A percentile compares a stretch with the other conserved stretches of the same genome.
Evolutionary conservation across 2,329 filamentous ascomycete species (phyloP).

Genomic region (Aspergillus udagawae): DNA sequence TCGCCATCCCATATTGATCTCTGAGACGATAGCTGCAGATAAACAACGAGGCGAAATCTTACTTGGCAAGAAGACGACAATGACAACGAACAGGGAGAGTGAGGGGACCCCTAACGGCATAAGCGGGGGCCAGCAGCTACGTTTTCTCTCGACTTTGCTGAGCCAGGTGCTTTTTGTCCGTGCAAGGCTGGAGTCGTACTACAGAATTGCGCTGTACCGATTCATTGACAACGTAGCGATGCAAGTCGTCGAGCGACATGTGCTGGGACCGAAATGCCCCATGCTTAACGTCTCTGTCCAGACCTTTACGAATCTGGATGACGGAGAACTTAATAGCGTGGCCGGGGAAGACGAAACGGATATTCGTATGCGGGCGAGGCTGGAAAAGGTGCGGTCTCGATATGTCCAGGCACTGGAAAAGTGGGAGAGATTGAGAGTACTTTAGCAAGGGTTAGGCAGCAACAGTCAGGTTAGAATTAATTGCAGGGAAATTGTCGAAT

Average conservation of each 20-base stretch:
- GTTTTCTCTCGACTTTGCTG: not conserved
- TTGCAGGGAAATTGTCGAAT: too few species aligned
- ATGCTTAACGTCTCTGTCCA: conserved; percentile 4
- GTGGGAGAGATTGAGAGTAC: too few species aligned
- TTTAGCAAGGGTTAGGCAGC: too few species aligned
- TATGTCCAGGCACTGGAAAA: conserved; percentile 8
- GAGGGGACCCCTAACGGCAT: too few species aligned
- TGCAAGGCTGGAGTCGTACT: conserved; percentile 6
- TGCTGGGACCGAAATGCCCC: conserved; percentile 10
- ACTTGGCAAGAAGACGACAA: too few species aligned
- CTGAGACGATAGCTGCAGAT: not conserved
- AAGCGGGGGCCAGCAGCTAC: too few species aligned
- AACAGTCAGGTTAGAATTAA: too few species aligned
- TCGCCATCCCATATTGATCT: not conserved
- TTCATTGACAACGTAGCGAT: conserved; percentile 15
- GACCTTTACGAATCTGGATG: conserved; percentile 3
- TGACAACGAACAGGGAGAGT: too few species aligned
- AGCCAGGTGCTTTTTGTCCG: conserved; percentile 6
- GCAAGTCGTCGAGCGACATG: conserved; percentile 9
- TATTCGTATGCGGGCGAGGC: conserved; percentile 3
- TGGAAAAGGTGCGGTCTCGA: conserved; percentile 5
- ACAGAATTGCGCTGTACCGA: conserved; percentile 6
- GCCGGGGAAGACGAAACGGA: conserved; percentile 13
- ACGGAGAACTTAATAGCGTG: conserved; percentile 9
- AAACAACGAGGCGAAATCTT: not conserved